Evolutionary conservation across 2,329 filamentous ascomycete species (phyloP).

Genomic region (Fusarium paranaense): DNA sequence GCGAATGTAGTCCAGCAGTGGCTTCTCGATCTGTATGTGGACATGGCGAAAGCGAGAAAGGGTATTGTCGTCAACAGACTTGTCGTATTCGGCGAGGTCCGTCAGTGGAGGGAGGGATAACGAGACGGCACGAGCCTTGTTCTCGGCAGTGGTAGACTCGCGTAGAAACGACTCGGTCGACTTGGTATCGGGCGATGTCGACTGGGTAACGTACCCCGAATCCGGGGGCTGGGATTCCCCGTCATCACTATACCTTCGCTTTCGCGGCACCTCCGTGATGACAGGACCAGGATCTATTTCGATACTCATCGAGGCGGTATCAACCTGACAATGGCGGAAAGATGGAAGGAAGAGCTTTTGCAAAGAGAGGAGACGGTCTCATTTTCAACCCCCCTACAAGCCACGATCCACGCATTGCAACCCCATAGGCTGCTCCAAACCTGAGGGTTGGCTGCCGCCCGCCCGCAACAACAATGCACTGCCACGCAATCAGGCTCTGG

Average conservation of each 20-base stretch:
- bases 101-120: not conserved
- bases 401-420: not conserved
- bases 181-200: not conserved
- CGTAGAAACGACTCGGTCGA: not conserved
- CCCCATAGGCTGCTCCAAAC: not conserved
- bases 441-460: not conserved
- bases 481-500: not conserved
- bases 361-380: not conserved
- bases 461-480: not conserved
- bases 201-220: not conserved
- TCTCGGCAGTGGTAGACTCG: not conserved
- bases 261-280: not conserved
- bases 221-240: not conserved
- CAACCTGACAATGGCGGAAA: not conserved
- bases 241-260: not conserved
- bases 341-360: not conserved
- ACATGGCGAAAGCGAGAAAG: not conserved
- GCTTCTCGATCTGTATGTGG: not conserved
- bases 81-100: not conserved
- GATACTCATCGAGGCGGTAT: rapidly evolving
- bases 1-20: not conserved
- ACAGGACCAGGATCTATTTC: not conserved
- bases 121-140: not conserved
- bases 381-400: not conserved
- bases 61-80: not conserved